A percentile compares a stretch with the other conserved stretches of the same genome.
Conservation (phyloP, 148 eudicot species). For the Tetragonia tetragonoides region DNA sequence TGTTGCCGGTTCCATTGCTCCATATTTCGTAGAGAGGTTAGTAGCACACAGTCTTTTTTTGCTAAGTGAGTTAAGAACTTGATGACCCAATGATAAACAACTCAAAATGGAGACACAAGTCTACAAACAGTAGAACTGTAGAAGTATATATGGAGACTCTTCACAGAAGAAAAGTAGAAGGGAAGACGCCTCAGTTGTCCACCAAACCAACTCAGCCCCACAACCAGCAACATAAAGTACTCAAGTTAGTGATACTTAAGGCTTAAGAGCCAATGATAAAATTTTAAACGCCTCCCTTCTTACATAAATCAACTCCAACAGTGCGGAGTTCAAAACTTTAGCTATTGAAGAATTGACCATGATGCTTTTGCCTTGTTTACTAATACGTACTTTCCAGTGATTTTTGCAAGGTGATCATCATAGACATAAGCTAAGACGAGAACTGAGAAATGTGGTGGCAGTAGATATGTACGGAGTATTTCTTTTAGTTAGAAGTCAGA, state of each 20-base stretch:
- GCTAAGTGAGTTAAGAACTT: neutral
- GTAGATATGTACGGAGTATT: neutral
- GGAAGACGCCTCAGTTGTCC: neutral
- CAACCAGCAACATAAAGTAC: neutral
- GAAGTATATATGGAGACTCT: neutral
- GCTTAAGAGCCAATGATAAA: neutral
- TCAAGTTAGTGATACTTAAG: neutral
- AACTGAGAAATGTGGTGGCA: no score
- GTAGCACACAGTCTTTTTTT: slow-evolving; percentile 13
- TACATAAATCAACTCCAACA: neutral
- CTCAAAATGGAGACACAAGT: neutral
- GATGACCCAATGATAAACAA: neutral
- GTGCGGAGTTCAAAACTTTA: neutral
- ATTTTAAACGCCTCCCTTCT: neutral
- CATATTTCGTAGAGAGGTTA: slow-evolving; percentile 78
- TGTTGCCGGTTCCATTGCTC: slow-evolving; percentile 72
- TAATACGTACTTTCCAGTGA: neutral
- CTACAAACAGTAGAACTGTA: neutral
- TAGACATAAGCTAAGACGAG: neutral
- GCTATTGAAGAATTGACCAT: neutral
- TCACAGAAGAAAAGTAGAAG: neutral
- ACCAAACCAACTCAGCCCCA: neutral
- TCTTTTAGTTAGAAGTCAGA: neutral
- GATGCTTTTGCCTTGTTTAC: neutral
- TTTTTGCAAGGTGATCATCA: neutral